Evolutionary conservation across 352 stramenopile genomes (phyloP).

Genomic region (Phytophthora hibernalis): DNA sequence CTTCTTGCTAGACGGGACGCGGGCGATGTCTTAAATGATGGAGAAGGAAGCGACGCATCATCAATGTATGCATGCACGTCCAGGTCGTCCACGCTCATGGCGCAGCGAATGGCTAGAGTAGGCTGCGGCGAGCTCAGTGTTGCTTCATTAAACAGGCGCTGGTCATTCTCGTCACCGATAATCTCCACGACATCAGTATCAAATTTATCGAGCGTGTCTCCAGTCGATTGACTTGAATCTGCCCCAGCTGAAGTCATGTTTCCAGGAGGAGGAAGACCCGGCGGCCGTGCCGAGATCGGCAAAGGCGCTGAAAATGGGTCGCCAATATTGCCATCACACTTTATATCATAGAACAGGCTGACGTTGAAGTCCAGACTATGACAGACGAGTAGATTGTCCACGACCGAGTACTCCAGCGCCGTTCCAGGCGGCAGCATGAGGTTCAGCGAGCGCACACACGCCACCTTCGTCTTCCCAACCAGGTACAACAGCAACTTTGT

Average conservation of each 20-base stretch:
- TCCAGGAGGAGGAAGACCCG: slow-evolving; percentile 25
- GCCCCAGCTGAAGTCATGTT: slow-evolving; percentile 1
- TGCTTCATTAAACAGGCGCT: slow-evolving; percentile 10
- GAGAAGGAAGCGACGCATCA: slow-evolving; percentile 12
- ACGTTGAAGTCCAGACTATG: slow-evolving; percentile 86
- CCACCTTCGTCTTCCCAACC: slow-evolving; percentile 65
- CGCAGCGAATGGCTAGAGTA: slow-evolving; percentile 11
- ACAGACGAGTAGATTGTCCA: slow-evolving; percentile 86
- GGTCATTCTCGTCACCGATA: slow-evolving; percentile 18
- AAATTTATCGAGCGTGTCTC: slow-evolving; percentile 14
- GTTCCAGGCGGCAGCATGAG: slow-evolving; percentile 70
- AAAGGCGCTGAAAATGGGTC: slow-evolving; percentile 81
- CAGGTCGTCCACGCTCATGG: slow-evolving; percentile 39
- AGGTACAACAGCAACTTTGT: slow-evolving; percentile 78
- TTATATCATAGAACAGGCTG: slow-evolving; percentile 83
- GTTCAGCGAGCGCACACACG: slow-evolving; percentile 79
- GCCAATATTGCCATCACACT: slow-evolving; percentile 55
- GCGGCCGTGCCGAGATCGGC: slow-evolving; percentile 58
- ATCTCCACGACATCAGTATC: slow-evolving; percentile 13
- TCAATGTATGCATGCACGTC: slow-evolving; percentile 29
- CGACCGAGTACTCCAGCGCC: slow-evolving; percentile 71
- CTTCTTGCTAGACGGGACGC: slow-evolving; percentile 31
- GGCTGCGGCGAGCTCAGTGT: slow-evolving; percentile 12
- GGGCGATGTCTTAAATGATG: slow-evolving; percentile 28
- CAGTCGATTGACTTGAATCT: background rate